Conservation (phyloP, 345 rosid species). For the Alliaria petiolata region DNA sequence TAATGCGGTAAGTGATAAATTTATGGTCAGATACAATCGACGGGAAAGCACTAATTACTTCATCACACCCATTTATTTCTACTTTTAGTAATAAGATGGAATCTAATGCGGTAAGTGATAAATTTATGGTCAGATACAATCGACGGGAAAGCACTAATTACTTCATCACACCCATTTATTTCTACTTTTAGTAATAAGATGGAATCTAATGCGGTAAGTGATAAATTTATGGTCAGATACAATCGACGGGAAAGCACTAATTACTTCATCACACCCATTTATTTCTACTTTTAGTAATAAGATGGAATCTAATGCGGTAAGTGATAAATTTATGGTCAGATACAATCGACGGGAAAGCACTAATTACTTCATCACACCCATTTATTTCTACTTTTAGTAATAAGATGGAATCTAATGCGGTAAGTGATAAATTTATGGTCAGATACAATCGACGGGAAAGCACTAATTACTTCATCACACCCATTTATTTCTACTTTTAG, state of each 20-base stretch:
- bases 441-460: neutral
- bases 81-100: neutral
- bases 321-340: neutral
- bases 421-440: neutral
- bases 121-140: neutral
- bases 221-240: neutral
- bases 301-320: neutral
- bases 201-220: neutral
- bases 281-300: neutral
- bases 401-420: neutral
- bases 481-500: neutral
- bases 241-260: neutral
- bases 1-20: neutral
- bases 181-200: neutral
- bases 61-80: neutral
- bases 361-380: constrained; percentile 1
- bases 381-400: neutral
- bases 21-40: neutral
- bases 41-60: neutral
- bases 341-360: neutral
- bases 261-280: neutral
- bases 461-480: constrained; percentile 8
- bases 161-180: neutral
- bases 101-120: neutral
- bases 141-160: neutral